Conservation (phyloP, 2,329 filamentous ascomycete species). For the Exophiala aquamarina region DNA sequence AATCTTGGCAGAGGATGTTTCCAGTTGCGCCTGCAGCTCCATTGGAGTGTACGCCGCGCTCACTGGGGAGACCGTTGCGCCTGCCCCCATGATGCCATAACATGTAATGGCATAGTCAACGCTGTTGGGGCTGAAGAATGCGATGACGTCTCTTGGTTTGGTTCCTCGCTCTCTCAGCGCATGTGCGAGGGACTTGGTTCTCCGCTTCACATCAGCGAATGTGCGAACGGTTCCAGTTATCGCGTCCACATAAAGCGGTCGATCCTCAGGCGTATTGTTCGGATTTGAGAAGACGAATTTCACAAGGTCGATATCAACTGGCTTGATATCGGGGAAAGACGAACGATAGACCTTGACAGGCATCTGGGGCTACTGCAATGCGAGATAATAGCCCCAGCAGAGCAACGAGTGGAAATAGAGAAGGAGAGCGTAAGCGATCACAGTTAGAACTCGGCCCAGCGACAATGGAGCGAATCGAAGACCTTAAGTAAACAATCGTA, state of each 20-base stretch:
- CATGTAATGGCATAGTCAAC: slow-evolving; percentile 78
- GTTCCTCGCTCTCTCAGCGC: slow-evolving; percentile 33
- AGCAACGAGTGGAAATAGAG: neutral
- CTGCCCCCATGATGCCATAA: slow-evolving; percentile 80
- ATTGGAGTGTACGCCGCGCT: slow-evolving; percentile 83
- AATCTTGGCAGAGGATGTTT: slow-evolving; percentile 71
- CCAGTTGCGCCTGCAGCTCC: slow-evolving; percentile 81
- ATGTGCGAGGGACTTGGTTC: slow-evolving; percentile 16
- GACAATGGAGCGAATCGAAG: too few relatives aligned
- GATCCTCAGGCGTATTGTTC: slow-evolving; percentile 16
- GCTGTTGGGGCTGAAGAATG: slow-evolving; percentile 71
- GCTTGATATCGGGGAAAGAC: slow-evolving; percentile 11
- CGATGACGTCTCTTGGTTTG: slow-evolving; percentile 54
- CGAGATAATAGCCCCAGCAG: neutral
- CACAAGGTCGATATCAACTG: slow-evolving; percentile 16
- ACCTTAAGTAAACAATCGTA: too few relatives aligned
- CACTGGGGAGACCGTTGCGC: slow-evolving; percentile 75
- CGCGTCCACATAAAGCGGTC: slow-evolving; percentile 21
- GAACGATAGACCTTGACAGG: slow-evolving; percentile 16
- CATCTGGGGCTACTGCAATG: slow-evolving; percentile 2
- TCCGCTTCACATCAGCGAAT: slow-evolving; percentile 13
- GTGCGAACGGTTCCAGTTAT: slow-evolving; percentile 14
- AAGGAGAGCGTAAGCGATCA: neutral
- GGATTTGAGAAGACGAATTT: slow-evolving; percentile 22
- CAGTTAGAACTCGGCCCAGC: too few relatives aligned